Evolutionary conservation across 768 basidiomycete species (phyloP).

Genomic region (Chlorophyllum brunneum): DNA sequence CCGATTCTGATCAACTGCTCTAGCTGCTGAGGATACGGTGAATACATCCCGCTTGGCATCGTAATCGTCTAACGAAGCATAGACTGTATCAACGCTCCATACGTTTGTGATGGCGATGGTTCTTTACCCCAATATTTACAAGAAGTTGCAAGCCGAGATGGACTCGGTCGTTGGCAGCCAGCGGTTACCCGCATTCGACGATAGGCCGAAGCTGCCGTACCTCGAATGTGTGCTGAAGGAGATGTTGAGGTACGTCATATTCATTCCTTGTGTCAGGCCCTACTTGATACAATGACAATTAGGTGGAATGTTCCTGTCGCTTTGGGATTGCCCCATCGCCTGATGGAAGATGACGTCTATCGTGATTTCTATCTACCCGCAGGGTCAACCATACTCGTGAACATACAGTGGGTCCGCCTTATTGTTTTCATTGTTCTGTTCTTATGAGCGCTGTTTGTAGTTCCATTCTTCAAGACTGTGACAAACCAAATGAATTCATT

Average conservation of each 20-base stretch:
- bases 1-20: background rate
- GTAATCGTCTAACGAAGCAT: constrained; percentile 16
- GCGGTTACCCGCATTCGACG: constrained; percentile 44
- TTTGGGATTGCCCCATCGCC: constrained; percentile 47
- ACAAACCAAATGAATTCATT: constrained; percentile 40
- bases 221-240: constrained; percentile 46
- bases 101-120: constrained; percentile 54
- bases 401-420: constrained; percentile 34
- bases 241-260: constrained; percentile 38
- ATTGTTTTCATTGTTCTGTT: background rate
- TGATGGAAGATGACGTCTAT: constrained; percentile 50
- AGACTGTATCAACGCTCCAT: constrained; percentile 49
- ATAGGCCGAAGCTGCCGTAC: constrained; percentile 42
- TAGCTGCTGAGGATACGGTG: constrained; percentile 40
- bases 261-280: background rate
- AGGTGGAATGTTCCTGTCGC: constrained; percentile 50
- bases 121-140: constrained; percentile 45
- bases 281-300: constrained; percentile 5
- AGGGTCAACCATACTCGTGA: constrained; percentile 40
- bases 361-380: constrained; percentile 41
- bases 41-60: background rate
- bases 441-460: constrained; percentile 19
- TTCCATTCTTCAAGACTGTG: constrained; percentile 40
- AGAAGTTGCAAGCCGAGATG: constrained; percentile 47
- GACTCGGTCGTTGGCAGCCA: constrained; percentile 41